Evolutionary conservation across 306 rosid genomes (phyloP), one percentile per base, ranked within the genome.

Genomic region (Cucumis hystrix): DNA sequence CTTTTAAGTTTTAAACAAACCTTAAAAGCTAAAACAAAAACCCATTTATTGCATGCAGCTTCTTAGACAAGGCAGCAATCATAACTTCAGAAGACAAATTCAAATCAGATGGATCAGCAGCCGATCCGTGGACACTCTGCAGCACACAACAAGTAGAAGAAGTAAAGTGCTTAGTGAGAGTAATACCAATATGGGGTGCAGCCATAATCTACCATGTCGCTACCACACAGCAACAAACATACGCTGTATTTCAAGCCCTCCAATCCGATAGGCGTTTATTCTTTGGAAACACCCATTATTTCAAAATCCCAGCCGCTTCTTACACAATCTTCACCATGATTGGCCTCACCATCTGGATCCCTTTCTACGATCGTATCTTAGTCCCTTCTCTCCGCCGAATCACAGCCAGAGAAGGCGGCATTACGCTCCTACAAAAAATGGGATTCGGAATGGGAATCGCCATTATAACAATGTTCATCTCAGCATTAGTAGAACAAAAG

Each of bases 71-170:
- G 85, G 97, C 97, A 4, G 98, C 98, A 39, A 84, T 88, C 17
- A 4, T 86, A 77, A 85, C 83, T 1, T 78, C 87, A 60, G 58
- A 80, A 37, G 96, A 89, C 78, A 59, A 83, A 76, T 39, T 83
- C 78, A 85, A 85, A 4, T 80, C 80, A 10, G 97, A 93, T 79
- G 97, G 97, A 56, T 89, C 96, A 21, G 80, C 93, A 13, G 75
- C 77, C 35, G 80, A 91, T 69, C 96, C 92, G 1, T 93, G 98
- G 98, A 84, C 79, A 21, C 92, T 91, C 9, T 93, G 91, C 87
- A 83, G 87, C 74, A 76, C 86, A 45, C 98, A 93, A 75, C 93
- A 91, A 86, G 97, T 93, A 79, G 98, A 93, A 83, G 96, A 91
- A 82, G 79, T 83, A 79, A 93, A 93, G 79, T 88, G 97, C 76